Evolutionary conservation across 257 asterid species (phyloP), one percentile per base, ranked within the genome.

Genomic region (Solanum pimpinellifolium): DNA sequence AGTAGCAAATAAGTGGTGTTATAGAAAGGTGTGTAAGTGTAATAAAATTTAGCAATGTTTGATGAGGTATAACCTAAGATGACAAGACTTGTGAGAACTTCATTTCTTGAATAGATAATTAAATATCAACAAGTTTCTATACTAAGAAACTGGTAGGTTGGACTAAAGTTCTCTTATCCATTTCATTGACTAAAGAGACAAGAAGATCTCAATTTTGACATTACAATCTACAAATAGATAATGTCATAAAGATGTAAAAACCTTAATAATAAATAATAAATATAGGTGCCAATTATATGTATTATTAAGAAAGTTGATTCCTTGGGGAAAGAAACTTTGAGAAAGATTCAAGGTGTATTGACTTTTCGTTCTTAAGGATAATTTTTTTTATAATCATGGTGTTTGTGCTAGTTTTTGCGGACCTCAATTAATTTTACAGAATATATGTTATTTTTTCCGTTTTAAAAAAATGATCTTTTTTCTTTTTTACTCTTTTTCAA

Each of bases 201-300:
- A 25, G 23, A 77, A 77, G 16, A 78, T 46, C 25, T 78, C 84
- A 27, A 46, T 44, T 78, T 78, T 46, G 41, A 78, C 66, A 78
- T 46, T 44, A 78, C 10, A 78, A 46, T 46, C 66, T 9, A 25
- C 25, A 78, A 25, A 78, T 44, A 46, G 84, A 44, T 78, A 27
- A 72, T 35, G 80, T 73, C 47, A 35, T 35, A 35, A 78, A 78
- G 62, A 78, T 78, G 84, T 46, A 27, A 46, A 78, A 44, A 76
- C 0, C 37, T 42, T 65, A n/a, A 42, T 25, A 75, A 37, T 37
- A 74, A 7, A 13, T 77, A 25, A 77, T 13, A 25, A n/a, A 7
- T n/a, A 42, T 4, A 44, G 35, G 37, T 44, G 83, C 8, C 35
- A 23, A 42, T 73, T 73, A 37, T 74, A 62, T 62, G 31, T 16